phyloP scores from a whole-genome alignment of 2,329 filamentous ascomycete genomes.

The Ophiostoma sp. region DNA sequence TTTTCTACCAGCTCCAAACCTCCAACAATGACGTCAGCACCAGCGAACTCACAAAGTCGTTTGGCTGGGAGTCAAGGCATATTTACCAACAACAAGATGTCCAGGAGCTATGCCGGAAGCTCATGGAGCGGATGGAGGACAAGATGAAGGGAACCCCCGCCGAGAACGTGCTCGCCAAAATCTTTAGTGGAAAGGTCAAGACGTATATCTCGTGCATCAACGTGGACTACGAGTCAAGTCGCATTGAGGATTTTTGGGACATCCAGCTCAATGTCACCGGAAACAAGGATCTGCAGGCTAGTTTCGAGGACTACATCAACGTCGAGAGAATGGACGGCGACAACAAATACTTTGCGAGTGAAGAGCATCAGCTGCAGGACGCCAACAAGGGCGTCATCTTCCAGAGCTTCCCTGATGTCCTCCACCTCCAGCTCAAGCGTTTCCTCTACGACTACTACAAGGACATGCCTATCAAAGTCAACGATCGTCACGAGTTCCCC shows the following conservation, averaged over 20 bases:
- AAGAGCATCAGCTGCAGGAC: conserved; percentile 87
- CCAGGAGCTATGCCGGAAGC: conserved; percentile 88
- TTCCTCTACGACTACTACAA: conserved; percentile 97
- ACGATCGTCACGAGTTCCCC: conserved; percentile 85
- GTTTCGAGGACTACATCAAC: conserved; percentile 92
- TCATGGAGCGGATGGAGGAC: conserved; percentile 96
- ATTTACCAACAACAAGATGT: conserved; percentile 99
- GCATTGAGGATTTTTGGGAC: conserved; percentile 97
- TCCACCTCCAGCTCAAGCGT: conserved; percentile 91
- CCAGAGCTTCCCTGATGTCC: conserved; percentile 84
- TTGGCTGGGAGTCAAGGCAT: conserved; percentile 95
- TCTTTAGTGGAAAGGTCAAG: conserved; percentile 97
- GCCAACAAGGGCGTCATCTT: conserved; percentile 98
- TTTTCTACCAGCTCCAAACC: conserved; percentile 94
- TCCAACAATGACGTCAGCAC: conserved; percentile 78
- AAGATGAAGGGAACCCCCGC: conserved; percentile 96
- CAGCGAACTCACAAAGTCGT: conserved; percentile 89
- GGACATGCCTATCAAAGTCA: conserved; percentile 98
- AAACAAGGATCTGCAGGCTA: conserved; percentile 87
- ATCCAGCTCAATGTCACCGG: conserved; percentile 94
- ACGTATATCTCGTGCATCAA: conserved; percentile 99
- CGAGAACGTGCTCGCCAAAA: conserved; percentile 78
- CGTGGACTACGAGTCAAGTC: conserved; percentile 92
- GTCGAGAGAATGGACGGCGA: conserved; percentile 96
- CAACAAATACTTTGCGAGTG: conserved; percentile 93